These are phyloP conservation scores for Tilletia setariae DNA, from an alignment of 1,284 basidiomycete genomes.

Conservation along the genomic window DNA sequence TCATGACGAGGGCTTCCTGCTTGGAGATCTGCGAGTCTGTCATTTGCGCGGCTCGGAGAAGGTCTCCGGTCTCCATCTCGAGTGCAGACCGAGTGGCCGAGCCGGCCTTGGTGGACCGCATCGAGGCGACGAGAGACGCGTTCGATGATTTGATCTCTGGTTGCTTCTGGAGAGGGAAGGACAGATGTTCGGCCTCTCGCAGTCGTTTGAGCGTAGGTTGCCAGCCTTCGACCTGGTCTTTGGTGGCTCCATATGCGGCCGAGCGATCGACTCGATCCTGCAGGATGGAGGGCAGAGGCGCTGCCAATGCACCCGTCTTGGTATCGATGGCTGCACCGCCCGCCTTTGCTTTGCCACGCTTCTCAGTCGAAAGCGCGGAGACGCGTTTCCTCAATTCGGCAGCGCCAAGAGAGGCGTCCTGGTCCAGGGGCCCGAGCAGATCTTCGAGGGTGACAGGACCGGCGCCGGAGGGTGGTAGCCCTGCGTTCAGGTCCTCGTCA, in stretches of 20 bases:
- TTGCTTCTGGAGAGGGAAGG: slow-evolving; percentile 75
- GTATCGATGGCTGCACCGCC: slow-evolving; percentile 42
- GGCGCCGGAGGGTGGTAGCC: background rate
- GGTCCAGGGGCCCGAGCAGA: slow-evolving; percentile 66
- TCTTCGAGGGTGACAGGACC: slow-evolving; percentile 62
- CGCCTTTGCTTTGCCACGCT: background rate
- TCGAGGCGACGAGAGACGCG: background rate
- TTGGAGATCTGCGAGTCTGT: slow-evolving; percentile 67
- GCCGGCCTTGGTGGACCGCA: background rate
- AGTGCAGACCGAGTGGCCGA: background rate
- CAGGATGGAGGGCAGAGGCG: slow-evolving; percentile 78
- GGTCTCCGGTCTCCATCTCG: slow-evolving; percentile 43
- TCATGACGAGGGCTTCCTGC: slow-evolving; percentile 76
- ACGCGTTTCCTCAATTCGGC: slow-evolving; percentile 35
- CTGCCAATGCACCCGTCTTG: slow-evolving; percentile 67
- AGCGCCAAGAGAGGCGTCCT: slow-evolving; percentile 34
- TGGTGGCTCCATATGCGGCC: slow-evolving; percentile 89
- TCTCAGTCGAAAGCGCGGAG: slow-evolving; percentile 26
- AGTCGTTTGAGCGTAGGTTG: slow-evolving; percentile 67
- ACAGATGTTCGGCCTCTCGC: slow-evolving; percentile 77
- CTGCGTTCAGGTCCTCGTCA: background rate
- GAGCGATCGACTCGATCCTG: slow-evolving; percentile 88
- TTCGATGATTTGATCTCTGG: slow-evolving; percentile 57
- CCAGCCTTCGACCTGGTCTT: slow-evolving; percentile 91
- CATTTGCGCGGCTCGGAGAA: slow-evolving; percentile 53